Percentiles rank a stretch among this genome's conserved stretches.
Conservation (phyloP, 2,329 filamentous ascomycete genomes). For the Apiospora koreana region DNA sequence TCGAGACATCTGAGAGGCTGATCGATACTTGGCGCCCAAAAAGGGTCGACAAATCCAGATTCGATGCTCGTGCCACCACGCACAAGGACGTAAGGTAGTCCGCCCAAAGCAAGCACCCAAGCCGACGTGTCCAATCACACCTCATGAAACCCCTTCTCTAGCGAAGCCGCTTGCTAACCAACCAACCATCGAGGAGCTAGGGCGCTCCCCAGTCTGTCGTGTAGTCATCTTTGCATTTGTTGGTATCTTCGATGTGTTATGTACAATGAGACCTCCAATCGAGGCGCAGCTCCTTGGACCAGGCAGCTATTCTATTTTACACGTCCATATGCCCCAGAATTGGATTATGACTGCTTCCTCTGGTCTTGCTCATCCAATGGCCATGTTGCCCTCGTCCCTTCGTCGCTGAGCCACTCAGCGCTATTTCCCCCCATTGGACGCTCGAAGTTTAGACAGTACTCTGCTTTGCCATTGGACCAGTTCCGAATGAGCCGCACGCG, state of each 20-base stretch:
- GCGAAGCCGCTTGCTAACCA: slow-evolving; percentile 17
- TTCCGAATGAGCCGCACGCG: slow-evolving; percentile 24
- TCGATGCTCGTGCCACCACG: slow-evolving; percentile 30
- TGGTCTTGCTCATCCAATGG: not conserved
- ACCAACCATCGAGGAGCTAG: slow-evolving; percentile 16
- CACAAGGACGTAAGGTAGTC: slow-evolving; percentile 24
- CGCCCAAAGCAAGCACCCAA: slow-evolving; percentile 26
- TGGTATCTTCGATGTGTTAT: slow-evolving; percentile 14
- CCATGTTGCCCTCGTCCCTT: not conserved
- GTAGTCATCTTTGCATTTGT: slow-evolving; percentile 13
- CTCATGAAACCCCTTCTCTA: slow-evolving; percentile 17
- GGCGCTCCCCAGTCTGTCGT: slow-evolving; percentile 12
- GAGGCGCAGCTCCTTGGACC: not conserved
- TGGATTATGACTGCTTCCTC: not conserved
- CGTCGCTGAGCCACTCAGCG: not conserved
- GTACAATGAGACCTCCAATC: slow-evolving; percentile 20
- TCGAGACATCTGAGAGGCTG: slow-evolving; percentile 13
- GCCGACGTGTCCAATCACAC: slow-evolving; percentile 25
- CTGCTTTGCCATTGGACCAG: slow-evolving; percentile 22
- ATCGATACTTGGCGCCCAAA: not conserved
- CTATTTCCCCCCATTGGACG: not conserved
- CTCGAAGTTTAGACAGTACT: not conserved
- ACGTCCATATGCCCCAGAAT: not conserved
- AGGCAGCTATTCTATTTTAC: not conserved
- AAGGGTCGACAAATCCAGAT: slow-evolving; percentile 27